Evolutionary conservation across 257 asterid genomes (phyloP), one percentile per base, ranked within the genome.

Genomic region (Capsicum pubescens): DNA sequence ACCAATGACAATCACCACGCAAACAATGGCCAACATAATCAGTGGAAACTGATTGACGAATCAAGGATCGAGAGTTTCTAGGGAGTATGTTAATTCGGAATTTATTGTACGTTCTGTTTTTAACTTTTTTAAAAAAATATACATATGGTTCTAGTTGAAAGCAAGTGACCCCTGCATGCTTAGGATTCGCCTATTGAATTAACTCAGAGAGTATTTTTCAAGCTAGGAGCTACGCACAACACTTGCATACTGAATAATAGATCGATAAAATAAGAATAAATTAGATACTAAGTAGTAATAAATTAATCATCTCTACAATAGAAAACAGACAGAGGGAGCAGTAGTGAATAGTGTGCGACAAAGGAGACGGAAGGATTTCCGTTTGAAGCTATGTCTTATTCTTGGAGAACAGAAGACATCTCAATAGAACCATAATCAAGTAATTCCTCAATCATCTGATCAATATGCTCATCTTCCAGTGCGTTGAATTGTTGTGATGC

Each of bases 371-470:
- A 48, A 10, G 3, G 2, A 48, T 74, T 69, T 21, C 42, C 42
- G 12, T 48, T 72, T 10, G 80, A 72, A 19, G 39, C 19, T 48
- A 69, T 63, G 7, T 76, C 79, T 86, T 86, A 87, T 13, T 81
- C 85, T 32, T 83, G 88, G 83, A 81, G 59, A 54, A 85, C 85
- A 66, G 90, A 84, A 81, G 87, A 87, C 50, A 91, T 89, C 85
- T 93, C 97, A 85, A 92, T 42, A 15, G 93, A 87, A 59, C 92
- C 95, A 84, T 89, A 88, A 86, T 92, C 91, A 21, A 90, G 89
- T 85, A 93, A 91, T 79, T 93, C 97, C 76, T 92, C 85, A 42
- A 93, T 93, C 97, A 93, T 93, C 89, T 93, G 93, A 77, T 92
- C 93, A 58, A 92, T 91, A 26, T 92, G 92, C 84, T 91, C 92